A percentile compares a stretch with the other conserved stretches of the same genome.
Evolutionary conservation across 192 early-diverging fungal genomes (phyloP).

Genomic region (Spizellomyces sp.): DNA sequence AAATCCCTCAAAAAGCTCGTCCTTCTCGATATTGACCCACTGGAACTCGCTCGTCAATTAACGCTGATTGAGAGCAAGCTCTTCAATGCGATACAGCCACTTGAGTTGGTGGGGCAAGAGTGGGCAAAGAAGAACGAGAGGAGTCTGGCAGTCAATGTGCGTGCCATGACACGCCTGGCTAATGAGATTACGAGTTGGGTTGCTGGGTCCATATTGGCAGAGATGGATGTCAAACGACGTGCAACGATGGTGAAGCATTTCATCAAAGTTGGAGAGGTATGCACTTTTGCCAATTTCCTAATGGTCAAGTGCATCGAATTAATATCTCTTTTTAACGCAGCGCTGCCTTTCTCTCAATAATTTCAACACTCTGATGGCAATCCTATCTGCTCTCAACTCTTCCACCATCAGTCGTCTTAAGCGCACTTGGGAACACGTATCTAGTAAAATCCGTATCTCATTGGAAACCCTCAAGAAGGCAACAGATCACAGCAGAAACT

Average conservation of each 20-base stretch:
- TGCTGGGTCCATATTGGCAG: conserved; percentile 72
- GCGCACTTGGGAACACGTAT: conserved; percentile 52
- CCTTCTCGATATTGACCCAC: conserved; percentile 82
- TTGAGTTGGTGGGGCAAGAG: conserved; percentile 85
- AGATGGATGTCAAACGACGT: conserved; percentile 81
- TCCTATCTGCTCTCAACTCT: conserved; percentile 49
- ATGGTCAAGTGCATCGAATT: not conserved
- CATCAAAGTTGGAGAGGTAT: conserved; percentile 66
- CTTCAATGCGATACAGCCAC: conserved; percentile 79
- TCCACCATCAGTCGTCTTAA: conserved; percentile 53
- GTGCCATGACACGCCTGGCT: conserved; percentile 76
- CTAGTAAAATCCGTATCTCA: conserved; percentile 28
- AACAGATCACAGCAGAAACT: conserved; percentile 45
- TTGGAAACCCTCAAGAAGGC: conserved; percentile 39
- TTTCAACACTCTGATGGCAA: conserved; percentile 50
- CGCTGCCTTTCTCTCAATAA: conserved; percentile 44
- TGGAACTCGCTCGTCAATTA: conserved; percentile 90
- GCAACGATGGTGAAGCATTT: conserved; percentile 78
- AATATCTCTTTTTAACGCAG: conserved; percentile 19
- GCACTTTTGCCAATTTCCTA: not conserved
- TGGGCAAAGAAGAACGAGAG: conserved; percentile 75
- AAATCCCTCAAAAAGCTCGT: conserved; percentile 75
- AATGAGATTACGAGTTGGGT: conserved; percentile 83
- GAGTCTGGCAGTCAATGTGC: conserved; percentile 77
- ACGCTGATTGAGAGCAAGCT: conserved; percentile 85